A percentile compares a stretch with the other conserved stretches of the same genome.
Conservation (phyloP, 495 filamentous ascomycete genomes). For the Elasticomyces elasticus region DNA sequence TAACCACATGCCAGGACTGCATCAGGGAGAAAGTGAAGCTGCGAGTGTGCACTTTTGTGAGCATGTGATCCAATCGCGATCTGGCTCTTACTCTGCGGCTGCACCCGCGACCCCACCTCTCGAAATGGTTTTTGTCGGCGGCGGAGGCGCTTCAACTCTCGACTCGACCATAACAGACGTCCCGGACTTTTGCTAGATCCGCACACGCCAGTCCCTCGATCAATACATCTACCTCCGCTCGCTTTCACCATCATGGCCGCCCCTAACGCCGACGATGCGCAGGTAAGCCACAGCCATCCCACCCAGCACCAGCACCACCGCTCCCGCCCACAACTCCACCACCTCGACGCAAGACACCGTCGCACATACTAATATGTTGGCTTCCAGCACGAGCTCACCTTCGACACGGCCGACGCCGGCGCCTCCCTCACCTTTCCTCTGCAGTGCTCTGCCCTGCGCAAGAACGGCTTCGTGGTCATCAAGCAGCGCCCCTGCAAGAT, state of each 20-base stretch:
- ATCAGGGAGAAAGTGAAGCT: too few species aligned
- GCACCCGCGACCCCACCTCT: background rate
- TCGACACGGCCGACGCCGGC: slow-evolving; percentile 86
- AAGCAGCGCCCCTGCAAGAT: slow-evolving; percentile 99
- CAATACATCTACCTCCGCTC: slow-evolving; percentile 10
- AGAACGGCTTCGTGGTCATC: slow-evolving; percentile 97
- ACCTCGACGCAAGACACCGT: background rate
- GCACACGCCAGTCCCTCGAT: too few species aligned
- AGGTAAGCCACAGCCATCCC: slow-evolving; percentile 37
- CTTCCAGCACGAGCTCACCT: slow-evolving; percentile 73
- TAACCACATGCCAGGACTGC: slow-evolving; percentile 58
- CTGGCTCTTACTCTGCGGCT: background rate
- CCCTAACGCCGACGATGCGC: slow-evolving; percentile 40
- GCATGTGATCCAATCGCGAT: too few species aligned
- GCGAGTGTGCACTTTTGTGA: too few species aligned
- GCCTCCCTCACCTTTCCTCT: slow-evolving; percentile 89
- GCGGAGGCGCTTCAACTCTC: too few species aligned
- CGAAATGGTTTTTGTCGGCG: slow-evolving; percentile 22
- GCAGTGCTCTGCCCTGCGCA: slow-evolving; percentile 98
- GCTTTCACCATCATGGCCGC: slow-evolving; percentile 45
- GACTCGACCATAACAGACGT: background rate
- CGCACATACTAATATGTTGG: background rate
- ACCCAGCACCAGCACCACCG: slow-evolving; percentile 8
- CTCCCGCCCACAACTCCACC: background rate
- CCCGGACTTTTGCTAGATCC: too few species aligned